A percentile compares a stretch with the other conserved stretches of the same genome.
Conservation (phyloP, 768 basidiomycete genomes). For the Termitomyces sp. region DNA sequence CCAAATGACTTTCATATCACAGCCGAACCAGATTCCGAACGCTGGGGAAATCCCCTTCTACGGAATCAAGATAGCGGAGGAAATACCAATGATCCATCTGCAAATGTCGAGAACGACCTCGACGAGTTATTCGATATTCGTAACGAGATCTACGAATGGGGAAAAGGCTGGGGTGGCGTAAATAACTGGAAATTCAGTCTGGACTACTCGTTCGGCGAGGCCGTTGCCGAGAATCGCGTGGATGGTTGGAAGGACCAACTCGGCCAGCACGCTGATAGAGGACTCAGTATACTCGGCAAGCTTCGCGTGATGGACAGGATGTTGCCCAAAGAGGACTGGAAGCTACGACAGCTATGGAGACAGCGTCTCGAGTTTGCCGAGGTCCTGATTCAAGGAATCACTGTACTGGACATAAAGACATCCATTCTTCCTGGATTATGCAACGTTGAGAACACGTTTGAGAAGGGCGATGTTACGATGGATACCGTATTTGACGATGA, state of each 20-base stretch:
- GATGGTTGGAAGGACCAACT: conserved; percentile 6
- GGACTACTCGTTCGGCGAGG: not conserved
- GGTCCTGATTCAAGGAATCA: conserved; percentile 6
- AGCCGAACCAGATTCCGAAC: not conserved
- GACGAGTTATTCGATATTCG: not conserved
- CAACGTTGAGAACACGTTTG: not conserved
- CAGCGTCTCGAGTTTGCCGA: conserved; percentile 1
- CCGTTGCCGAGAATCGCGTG: not conserved
- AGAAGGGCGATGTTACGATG: not conserved
- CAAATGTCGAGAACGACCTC: not conserved
- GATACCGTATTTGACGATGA: not conserved
- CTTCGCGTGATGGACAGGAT: not conserved
- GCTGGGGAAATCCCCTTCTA: not conserved
- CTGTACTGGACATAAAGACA: not conserved
- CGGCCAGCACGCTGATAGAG: not conserved
- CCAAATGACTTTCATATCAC: not conserved
- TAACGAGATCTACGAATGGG: not conserved
- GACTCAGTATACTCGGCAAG: not conserved
- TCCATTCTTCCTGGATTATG: not conserved
- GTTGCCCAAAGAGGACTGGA: conserved; percentile 7
- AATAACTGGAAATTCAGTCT: not conserved
- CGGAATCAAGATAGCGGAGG: not conserved
- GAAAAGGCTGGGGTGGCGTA: not conserved
- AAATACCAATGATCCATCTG: not conserved
- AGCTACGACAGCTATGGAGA: conserved; percentile 6